phyloP scores from a whole-genome alignment of 345 rosid species.

The Eutrema heterophyllum region DNA sequence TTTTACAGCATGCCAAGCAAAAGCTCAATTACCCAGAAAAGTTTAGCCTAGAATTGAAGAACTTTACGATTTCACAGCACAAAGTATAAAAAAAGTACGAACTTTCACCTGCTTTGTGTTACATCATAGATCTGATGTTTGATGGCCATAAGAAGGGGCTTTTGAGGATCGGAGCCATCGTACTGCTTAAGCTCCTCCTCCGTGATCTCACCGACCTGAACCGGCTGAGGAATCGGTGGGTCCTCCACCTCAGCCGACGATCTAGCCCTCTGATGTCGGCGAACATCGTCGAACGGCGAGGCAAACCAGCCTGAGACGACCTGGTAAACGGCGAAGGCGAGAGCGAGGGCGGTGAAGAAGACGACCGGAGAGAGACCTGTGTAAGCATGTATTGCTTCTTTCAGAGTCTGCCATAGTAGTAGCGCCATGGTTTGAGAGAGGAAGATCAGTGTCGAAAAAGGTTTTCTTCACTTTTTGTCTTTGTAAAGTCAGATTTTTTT shows the following conservation, averaged over 20 bases:
- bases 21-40: background rate
- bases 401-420: constrained; percentile 81
- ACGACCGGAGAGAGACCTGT: constrained; percentile 83
- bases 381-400: constrained; percentile 76
- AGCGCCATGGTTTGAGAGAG: constrained; percentile 52
- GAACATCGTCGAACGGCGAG: constrained; percentile 40
- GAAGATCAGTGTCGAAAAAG: constrained; percentile 15
- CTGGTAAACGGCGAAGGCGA: constrained; percentile 66
- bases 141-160: constrained; percentile 97
- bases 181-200: constrained; percentile 80
- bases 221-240: constrained; percentile 80
- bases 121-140: constrained; percentile 99
- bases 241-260: constrained; percentile 43
- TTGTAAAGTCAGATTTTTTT: background rate
- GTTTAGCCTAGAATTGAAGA: background rate
- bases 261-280: constrained; percentile 41
- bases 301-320: constrained; percentile 60
- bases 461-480: background rate
- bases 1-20: background rate
- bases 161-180: constrained; percentile 75
- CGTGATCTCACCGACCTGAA: constrained; percentile 85
- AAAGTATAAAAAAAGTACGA: background rate
- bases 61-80: background rate
- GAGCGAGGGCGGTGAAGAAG: constrained; percentile 71
- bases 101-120: constrained; percentile 78